Evolutionary conservation across 805 yeast genomes (phyloP).

Genomic region (Metschnikowia lunata): DNA sequence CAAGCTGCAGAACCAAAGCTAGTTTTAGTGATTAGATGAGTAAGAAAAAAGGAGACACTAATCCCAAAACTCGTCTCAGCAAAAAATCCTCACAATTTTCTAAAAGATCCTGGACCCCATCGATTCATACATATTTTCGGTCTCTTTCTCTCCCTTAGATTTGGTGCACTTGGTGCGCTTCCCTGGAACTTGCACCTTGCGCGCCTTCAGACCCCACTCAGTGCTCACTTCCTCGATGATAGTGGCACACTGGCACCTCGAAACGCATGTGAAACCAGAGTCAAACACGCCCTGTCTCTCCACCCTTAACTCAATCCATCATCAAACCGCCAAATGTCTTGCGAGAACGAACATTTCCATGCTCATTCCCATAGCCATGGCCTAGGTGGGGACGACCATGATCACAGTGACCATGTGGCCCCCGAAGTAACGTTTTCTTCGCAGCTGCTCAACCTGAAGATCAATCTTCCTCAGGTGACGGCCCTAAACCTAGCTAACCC

Average conservation of each 20-base stretch:
- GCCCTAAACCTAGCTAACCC: constrained; percentile 61
- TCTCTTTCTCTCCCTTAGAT: background rate
- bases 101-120: background rate
- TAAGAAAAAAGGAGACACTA: too few species aligned
- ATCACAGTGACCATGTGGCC: constrained; percentile 39
- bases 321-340: constrained; percentile 4
- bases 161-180: background rate
- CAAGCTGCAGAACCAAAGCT: too few species aligned
- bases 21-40: too few species aligned
- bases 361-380: constrained; percentile 8
- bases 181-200: background rate
- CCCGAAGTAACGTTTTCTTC: constrained; percentile 68
- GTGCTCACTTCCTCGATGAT: too few species aligned
- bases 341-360: constrained; percentile 13
- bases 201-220: background rate
- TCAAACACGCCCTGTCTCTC: background rate
- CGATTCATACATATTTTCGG: background rate
- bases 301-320: background rate
- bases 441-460: constrained; percentile 60
- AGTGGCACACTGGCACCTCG: background rate
- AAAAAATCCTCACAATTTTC: too few species aligned
- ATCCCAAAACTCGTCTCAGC: too few species aligned
- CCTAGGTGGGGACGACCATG: constrained; percentile 25
- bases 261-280: background rate
- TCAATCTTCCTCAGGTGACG: constrained; percentile 55